Evolutionary conservation across 2,329 filamentous ascomycete genomes (phyloP).

Genomic region (Madurella mycetomatis): DNA sequence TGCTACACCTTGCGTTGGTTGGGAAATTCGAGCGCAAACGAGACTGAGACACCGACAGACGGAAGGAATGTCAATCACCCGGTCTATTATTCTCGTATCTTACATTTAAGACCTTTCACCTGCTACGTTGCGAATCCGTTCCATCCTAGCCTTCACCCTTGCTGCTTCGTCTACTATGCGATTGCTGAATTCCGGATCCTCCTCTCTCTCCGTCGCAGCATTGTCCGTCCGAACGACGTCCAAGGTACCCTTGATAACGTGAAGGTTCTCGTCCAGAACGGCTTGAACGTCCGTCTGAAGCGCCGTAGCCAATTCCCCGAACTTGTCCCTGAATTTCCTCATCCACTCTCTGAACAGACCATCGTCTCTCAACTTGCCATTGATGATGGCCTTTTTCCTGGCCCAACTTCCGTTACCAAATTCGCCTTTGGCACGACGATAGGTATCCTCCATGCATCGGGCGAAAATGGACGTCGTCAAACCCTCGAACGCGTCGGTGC

Average conservation of each 20-base stretch:
- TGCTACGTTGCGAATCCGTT: background rate
- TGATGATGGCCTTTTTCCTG: conserved; percentile 35
- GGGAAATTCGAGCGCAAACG: too few relatives aligned
- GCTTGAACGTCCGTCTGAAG: conserved; percentile 25
- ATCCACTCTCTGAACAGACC: conserved; percentile 32
- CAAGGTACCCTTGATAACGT: conserved; percentile 28
- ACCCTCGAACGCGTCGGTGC: conserved; percentile 33
- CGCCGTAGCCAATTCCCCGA: conserved; percentile 20
- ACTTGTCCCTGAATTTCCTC: conserved; percentile 23
- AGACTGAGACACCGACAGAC: too few relatives aligned
- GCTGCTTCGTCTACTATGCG: conserved; percentile 28
- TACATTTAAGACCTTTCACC: too few relatives aligned
- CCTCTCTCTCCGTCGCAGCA: conserved; percentile 34
- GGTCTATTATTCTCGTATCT: too few relatives aligned
- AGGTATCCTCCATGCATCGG: conserved; percentile 34
- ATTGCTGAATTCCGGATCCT: conserved; percentile 33
- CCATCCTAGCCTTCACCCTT: conserved; percentile 2
- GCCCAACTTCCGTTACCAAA: conserved; percentile 33
- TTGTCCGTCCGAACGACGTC: conserved; percentile 38
- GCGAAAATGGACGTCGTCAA: conserved; percentile 38
- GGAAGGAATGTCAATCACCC: too few relatives aligned
- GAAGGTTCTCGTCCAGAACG: conserved; percentile 24
- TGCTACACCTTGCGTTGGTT: too few relatives aligned
- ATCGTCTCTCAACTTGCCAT: conserved; percentile 22
- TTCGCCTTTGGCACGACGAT: conserved; percentile 31